These are phyloP conservation scores for Batrachochytrium dendrobatidis DNA, from an alignment of 371 early-diverging fungal species.

Conservation along the genomic window DNA sequence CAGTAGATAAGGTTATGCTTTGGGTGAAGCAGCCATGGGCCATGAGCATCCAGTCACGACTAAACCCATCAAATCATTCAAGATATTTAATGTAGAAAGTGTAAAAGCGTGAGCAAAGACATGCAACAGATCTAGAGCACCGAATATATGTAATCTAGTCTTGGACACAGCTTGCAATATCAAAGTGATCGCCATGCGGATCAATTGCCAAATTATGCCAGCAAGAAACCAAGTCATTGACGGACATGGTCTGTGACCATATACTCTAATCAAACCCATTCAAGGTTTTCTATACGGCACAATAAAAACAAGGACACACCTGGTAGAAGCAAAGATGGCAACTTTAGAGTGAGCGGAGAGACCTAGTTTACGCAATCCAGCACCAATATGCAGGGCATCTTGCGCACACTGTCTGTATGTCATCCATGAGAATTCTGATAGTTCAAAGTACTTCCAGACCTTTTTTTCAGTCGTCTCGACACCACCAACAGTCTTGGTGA, in stretches of 20 bases:
- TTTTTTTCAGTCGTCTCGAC: slow-evolving; percentile 59
- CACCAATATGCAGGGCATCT: slow-evolving; percentile 44
- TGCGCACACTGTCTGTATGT: slow-evolving; percentile 55
- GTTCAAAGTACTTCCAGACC: slow-evolving; percentile 73
- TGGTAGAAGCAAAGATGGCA: slow-evolving; percentile 70
- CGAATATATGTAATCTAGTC: no score
- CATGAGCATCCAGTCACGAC: slow-evolving; percentile 65
- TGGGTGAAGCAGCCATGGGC: slow-evolving; percentile 67
- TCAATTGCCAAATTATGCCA: no score
- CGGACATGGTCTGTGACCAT: no score
- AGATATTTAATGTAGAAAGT: no score
- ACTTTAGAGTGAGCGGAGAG: slow-evolving; percentile 53
- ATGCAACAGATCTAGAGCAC: no score
- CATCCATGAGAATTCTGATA: slow-evolving; percentile 58
- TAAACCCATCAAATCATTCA: no score
- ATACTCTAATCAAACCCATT: no score
- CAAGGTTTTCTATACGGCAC: no score
- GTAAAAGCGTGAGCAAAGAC: no score
- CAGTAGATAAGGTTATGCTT: slow-evolving; percentile 70
- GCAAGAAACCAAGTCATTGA: no score
- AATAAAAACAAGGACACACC: slow-evolving; percentile 36
- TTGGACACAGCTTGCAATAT: no score
- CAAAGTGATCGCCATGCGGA: no score
- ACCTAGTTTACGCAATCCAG: slow-evolving; percentile 63
- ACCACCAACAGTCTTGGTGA: slow-evolving; percentile 60